Conservation (phyloP, 345 rosid genomes). For the Lepidium didymum region DNA sequence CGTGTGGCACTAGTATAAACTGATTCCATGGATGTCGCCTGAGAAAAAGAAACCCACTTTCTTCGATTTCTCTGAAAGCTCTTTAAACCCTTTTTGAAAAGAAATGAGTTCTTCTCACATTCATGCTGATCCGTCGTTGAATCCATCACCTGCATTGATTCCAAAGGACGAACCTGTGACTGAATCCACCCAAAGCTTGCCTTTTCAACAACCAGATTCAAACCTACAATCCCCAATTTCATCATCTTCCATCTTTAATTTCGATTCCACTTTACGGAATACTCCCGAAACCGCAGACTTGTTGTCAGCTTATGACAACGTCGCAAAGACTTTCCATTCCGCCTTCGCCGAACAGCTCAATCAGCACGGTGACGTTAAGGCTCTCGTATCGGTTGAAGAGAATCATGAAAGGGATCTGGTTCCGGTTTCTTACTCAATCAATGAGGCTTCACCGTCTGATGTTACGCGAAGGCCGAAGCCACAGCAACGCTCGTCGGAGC, state of each 20-base stretch:
- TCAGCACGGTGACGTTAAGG: constrained; percentile 33
- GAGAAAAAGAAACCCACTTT: no score
- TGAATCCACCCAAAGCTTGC: background rate
- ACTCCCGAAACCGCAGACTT: constrained; percentile 6
- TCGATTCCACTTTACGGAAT: background rate
- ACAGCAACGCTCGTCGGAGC: constrained; percentile 51
- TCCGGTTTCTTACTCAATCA: background rate
- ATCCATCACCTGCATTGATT: background rate
- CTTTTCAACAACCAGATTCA: constrained; percentile 15
- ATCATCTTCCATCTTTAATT: background rate
- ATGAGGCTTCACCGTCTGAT: constrained; percentile 4
- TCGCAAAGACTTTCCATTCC: constrained; percentile 50
- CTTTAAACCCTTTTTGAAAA: no score
- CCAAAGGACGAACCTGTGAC: background rate
- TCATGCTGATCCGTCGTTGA: background rate
- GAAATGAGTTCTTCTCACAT: background rate
- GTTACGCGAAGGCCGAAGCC: constrained; percentile 23
- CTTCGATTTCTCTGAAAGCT: no score
- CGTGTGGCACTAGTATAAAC: no score
- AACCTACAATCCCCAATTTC: constrained; percentile 14
- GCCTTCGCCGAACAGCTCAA: constrained; percentile 45
- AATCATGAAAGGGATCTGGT: background rate
- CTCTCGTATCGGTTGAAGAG: constrained; percentile 35
- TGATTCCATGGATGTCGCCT: no score
- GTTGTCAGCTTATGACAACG: constrained; percentile 44